phyloP scores from a whole-genome alignment of 352 stramenopile species.

The Phytopythium chamaehyphon region DNA sequence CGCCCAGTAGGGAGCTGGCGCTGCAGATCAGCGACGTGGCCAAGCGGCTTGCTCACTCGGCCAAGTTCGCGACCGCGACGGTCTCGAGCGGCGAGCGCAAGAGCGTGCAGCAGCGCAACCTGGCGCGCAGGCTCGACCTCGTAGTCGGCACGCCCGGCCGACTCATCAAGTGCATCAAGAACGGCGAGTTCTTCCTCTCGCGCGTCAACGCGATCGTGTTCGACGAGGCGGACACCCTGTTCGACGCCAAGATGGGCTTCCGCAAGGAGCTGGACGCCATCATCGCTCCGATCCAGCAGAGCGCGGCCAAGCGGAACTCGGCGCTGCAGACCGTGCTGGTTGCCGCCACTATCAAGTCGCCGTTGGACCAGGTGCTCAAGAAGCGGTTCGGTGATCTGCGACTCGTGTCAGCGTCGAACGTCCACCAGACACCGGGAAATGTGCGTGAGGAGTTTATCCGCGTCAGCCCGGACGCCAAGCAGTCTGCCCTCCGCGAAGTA shows the following conservation, averaged over 20 bases:
- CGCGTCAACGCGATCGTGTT: slow-evolving; percentile 60
- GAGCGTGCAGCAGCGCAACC: slow-evolving; percentile 55
- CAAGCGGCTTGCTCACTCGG: slow-evolving; percentile 58
- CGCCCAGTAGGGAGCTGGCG: slow-evolving; percentile 67
- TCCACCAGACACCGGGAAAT: slow-evolving; percentile 61
- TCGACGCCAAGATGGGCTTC: slow-evolving; percentile 85
- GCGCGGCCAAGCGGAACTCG: slow-evolving; percentile 47
- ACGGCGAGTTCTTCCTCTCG: slow-evolving; percentile 76
- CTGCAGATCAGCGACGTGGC: slow-evolving; percentile 64
- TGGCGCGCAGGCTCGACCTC: slow-evolving; percentile 48
- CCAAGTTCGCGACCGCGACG: slow-evolving; percentile 61
- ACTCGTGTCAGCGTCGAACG: slow-evolving; percentile 57
- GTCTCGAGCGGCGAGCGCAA: slow-evolving; percentile 69
- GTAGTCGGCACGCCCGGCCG: slow-evolving; percentile 75
- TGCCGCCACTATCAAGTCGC: slow-evolving; percentile 62
- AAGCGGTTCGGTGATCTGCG: slow-evolving; percentile 62
- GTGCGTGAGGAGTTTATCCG: slow-evolving; percentile 71
- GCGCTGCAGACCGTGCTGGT: slow-evolving; percentile 68
- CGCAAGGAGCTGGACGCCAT: slow-evolving; percentile 68
- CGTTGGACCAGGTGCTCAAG: slow-evolving; percentile 67
- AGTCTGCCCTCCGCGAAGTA: slow-evolving; percentile 59
- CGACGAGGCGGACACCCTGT: slow-evolving; percentile 78
- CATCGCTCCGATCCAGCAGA: slow-evolving; percentile 56
- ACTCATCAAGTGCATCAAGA: slow-evolving; percentile 67
- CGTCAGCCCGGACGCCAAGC: slow-evolving; percentile 55